A percentile compares a stretch with the other conserved stretches of the same genome.
These are phyloP conservation scores for Cytospora leucostoma DNA, from an alignment of 2,329 filamentous ascomycete species.

Conservation along the genomic window DNA sequence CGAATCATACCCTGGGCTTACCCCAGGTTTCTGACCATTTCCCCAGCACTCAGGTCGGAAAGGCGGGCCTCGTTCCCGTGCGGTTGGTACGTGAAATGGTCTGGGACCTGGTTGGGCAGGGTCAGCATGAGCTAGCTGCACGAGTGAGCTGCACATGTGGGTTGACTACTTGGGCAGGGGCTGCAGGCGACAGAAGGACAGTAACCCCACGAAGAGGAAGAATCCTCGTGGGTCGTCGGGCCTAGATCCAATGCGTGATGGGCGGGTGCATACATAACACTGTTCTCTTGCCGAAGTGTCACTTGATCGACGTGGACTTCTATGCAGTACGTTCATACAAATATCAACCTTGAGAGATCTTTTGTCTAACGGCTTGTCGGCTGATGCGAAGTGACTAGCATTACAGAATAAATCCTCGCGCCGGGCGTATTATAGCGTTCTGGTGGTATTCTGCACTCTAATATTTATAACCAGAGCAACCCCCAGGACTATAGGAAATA, in stretches of 20 bases:
- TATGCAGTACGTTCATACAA: no score
- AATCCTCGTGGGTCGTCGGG: neutral
- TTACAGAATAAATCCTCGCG: no score
- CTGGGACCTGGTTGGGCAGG: neutral
- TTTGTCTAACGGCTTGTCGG: no score
- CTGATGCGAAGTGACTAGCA: no score
- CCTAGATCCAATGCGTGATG: neutral
- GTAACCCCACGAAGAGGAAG: neutral
- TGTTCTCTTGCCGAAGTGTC: neutral
- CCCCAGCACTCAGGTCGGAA: conserved; percentile 12
- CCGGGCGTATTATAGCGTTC: no score
- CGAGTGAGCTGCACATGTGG: neutral
- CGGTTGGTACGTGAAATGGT: conserved; percentile 19
- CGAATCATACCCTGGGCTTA: conserved; percentile 20
- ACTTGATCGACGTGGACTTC: neutral
- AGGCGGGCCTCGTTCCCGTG: conserved; percentile 25
- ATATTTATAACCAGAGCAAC: no score
- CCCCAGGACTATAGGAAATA: neutral
- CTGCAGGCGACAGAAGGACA: neutral
- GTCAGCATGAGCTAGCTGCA: no score
- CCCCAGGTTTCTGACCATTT: conserved; percentile 23
- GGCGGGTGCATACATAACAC: neutral
- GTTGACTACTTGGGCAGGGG: neutral
- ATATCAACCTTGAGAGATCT: no score
- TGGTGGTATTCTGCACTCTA: no score